Evolutionary conservation across 768 basidiomycete species (phyloP).

Genomic region (Leccinum incarnatum): DNA sequence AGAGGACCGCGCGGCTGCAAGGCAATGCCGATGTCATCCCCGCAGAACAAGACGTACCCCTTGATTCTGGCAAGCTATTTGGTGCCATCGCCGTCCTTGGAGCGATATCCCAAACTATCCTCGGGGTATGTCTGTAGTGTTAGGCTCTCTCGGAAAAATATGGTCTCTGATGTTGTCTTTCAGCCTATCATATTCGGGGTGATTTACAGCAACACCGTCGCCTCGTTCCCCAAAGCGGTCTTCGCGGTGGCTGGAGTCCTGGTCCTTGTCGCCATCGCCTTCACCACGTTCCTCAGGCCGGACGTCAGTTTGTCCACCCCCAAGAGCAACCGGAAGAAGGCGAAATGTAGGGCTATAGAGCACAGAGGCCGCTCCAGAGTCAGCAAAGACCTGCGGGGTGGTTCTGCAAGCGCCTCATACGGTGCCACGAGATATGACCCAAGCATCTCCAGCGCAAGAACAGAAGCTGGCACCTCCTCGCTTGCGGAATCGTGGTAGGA

Average conservation of each 20-base stretch:
- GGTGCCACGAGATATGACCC: slow-evolving; percentile 10
- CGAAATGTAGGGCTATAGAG: slow-evolving; percentile 11
- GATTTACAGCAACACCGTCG: slow-evolving; percentile 64
- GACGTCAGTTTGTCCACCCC: slow-evolving; percentile 24
- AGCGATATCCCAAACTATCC: slow-evolving; percentile 61
- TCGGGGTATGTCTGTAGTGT: slow-evolving; percentile 36
- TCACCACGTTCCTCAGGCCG: slow-evolving; percentile 44
- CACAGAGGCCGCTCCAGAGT: slow-evolving; percentile 29
- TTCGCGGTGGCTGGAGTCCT: slow-evolving; percentile 60
- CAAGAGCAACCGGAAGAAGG: slow-evolving; percentile 12
- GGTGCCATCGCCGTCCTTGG: slow-evolving; percentile 42
- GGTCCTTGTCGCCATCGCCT: slow-evolving; percentile 45
- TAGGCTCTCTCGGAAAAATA: background rate
- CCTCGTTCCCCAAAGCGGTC: slow-evolving; percentile 62
- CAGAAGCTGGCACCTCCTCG: slow-evolving; percentile 8
- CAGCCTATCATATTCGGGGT: slow-evolving; percentile 70
- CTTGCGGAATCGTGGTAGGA: background rate
- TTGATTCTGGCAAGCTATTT: slow-evolving; percentile 55
- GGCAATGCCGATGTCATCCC: background rate
- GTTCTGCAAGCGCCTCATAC: slow-evolving; percentile 25
- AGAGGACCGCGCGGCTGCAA: slow-evolving; percentile 32
- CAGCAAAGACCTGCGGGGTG: slow-evolving; percentile 41
- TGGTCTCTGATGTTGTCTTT: slow-evolving; percentile 16
- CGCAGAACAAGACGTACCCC: slow-evolving; percentile 32
- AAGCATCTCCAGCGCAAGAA: slow-evolving; percentile 6